Percentiles rank a stretch among this genome's conserved stretches.
Evolutionary conservation across 352 stramenopile species (phyloP).

Genomic region (Phytophthora quininea): DNA sequence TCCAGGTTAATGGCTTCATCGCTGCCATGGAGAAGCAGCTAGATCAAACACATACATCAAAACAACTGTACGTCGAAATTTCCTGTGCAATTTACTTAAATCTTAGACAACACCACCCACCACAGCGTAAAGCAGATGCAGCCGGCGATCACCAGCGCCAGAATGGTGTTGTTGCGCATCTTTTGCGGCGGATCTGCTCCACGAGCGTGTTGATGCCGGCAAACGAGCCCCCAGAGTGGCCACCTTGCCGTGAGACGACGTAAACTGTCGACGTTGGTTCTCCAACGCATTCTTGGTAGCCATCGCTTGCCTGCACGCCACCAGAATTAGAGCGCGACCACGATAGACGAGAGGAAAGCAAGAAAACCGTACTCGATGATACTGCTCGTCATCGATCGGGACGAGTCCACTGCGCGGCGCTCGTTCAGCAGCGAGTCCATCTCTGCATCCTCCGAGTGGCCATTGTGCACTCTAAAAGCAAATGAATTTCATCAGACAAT

Average conservation of each 20-base stretch:
- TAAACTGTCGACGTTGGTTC: slow-evolving; percentile 90
- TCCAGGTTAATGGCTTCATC: too few species aligned
- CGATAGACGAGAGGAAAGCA: background rate
- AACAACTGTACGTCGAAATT: too few species aligned
- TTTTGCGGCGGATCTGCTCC: slow-evolving; percentile 96
- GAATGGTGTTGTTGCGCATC: slow-evolving; percentile 96
- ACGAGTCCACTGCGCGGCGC: slow-evolving; percentile 79
- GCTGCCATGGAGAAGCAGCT: too few species aligned
- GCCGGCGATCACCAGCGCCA: slow-evolving; percentile 94
- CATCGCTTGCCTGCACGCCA: slow-evolving; percentile 63
- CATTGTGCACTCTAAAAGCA: slow-evolving; percentile 44
- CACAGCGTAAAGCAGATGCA: slow-evolving; percentile 98
- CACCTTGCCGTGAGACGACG: slow-evolving; percentile 84
- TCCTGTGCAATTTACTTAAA: slow-evolving; percentile 34
- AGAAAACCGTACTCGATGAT: slow-evolving; percentile 71
- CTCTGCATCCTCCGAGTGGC: slow-evolving; percentile 63
- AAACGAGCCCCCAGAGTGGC: slow-evolving; percentile 89
- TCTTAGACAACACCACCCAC: slow-evolving; percentile 88
- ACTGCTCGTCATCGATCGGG: slow-evolving; percentile 77
- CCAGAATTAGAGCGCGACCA: too few species aligned
- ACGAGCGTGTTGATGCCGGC: slow-evolving; percentile 96
- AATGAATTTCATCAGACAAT: slow-evolving; percentile 3
- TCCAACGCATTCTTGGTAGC: slow-evolving; percentile 87
- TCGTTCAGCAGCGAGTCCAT: slow-evolving; percentile 86
- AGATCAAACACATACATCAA: too few species aligned